These are phyloP conservation scores for Suillus hirtellus DNA, from an alignment of 768 basidiomycete genomes.

Conservation along the genomic window DNA sequence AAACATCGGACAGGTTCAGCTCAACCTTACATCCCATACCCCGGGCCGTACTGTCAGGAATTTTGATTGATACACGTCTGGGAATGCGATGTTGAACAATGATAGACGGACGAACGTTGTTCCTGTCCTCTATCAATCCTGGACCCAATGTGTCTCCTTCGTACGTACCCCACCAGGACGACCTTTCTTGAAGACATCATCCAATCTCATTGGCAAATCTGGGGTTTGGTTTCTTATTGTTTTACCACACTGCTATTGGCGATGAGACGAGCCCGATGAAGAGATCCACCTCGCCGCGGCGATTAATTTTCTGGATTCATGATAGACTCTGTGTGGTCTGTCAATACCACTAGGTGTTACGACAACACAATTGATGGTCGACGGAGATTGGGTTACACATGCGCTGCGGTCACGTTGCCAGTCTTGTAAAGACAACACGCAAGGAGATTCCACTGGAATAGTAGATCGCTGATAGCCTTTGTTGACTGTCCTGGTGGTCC, in stretches of 20 bases:
- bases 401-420: conserved; percentile 7
- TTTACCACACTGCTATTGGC: conserved; percentile 32
- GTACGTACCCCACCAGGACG: not conserved
- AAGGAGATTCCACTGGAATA: conserved; percentile 25
- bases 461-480: conserved; percentile 12
- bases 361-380: conserved; percentile 11
- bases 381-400: not conserved
- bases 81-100: too few relatives aligned
- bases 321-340: conserved; percentile 35
- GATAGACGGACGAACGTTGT: too few relatives aligned
- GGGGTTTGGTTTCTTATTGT: conserved; percentile 35
- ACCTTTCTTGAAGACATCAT: conserved; percentile 19
- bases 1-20: too few relatives aligned
- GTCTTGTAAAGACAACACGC: conserved; percentile 19
- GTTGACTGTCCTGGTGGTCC: not conserved
- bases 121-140: too few relatives aligned
- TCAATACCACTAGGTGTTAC: conserved; percentile 21
- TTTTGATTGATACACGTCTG: too few relatives aligned
- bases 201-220: conserved; percentile 13
- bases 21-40: too few relatives aligned
- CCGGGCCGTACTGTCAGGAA: too few relatives aligned
- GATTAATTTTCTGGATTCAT: conserved; percentile 37
- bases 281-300: conserved; percentile 34
- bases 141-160: conserved; percentile 14
- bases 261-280: conserved; percentile 25